Evolutionary conservation across 73 alveolate genomes (phyloP).

Genomic region (Tetrahymena thermophila): DNA sequence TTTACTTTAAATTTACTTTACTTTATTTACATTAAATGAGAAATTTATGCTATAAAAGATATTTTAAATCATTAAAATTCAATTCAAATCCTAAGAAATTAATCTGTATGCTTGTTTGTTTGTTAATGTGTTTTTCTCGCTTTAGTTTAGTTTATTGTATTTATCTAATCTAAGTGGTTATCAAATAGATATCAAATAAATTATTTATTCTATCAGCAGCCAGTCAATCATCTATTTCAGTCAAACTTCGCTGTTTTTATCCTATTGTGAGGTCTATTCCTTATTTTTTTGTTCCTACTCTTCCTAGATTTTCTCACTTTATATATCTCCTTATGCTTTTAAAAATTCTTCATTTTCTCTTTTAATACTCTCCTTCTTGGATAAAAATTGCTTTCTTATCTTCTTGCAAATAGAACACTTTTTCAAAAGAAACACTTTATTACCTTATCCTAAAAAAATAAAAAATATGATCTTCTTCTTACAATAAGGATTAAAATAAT

Average conservation of each 20-base stretch:
- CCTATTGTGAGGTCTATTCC: neutral
- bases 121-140: neutral
- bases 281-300: neutral
- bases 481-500: too few species aligned
- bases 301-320: neutral
- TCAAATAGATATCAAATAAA: neutral
- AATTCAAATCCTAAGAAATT: neutral
- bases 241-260: neutral
- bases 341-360: neutral
- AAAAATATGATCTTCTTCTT: neutral
- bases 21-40: neutral
- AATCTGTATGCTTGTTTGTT: neutral
- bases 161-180: neutral
- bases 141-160: neutral
- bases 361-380: neutral
- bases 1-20: neutral
- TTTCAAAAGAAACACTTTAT: neutral
- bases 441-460: neutral
- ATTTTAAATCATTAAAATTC: neutral
- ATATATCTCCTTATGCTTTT: neutral
- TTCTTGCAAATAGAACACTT: neutral
- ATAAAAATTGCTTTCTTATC: neutral
- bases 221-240: neutral
- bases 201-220: neutral
- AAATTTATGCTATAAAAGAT: neutral